Evolutionary conservation across 1,284 basidiomycete genomes (phyloP), one percentile per base, ranked within the genome.

Genomic region (Fistulinella cinereoalba): DNA sequence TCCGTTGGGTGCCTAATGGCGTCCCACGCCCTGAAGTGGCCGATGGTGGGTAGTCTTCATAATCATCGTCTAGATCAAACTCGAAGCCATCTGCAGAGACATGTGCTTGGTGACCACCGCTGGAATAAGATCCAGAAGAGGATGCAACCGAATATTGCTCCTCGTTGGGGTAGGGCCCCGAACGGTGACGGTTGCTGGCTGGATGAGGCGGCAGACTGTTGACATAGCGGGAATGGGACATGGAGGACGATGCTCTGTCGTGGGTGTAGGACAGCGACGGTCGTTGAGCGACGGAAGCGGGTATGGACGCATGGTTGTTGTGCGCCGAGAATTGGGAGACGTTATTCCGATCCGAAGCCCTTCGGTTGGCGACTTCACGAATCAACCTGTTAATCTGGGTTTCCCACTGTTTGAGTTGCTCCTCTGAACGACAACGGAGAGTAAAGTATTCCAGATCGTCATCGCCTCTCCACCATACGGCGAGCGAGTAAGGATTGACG

Each of bases 381-480:
- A 97, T 93, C 23, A 97, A 77, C 47, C 89, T 86, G 65, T 86
- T 92, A 56, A 99, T 87, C 52, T 87, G 84, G 16, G 81, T 76
- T 61, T 96, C 89, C 96, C 97, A 99, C 59, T 91, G 88, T 47
- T 82, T 82, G 62, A 97, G 81, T 63, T 95, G 91, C 61, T 98
- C 96, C 64, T 98, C 93, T 21, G 86, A 86, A 45, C 91, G 82
- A 67, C 96, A 97, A 44, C 91, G 88, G 50, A 99, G 80, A 37
- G 92, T 91, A 69, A 99, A 98, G 58, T 83, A 95, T 65, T 99
- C 97, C 40, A 90, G 71, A 55, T 92, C 90, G 55, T 91, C 88
- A 61, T 97, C 94, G 9, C 92, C 92, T 60, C 88, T 83, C 94
- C 94, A 97, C 80, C 86, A 94, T 2, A 97, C 89, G 39, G 91